Percentiles rank a stretch among this genome's conserved stretches.
These are phyloP conservation scores for Podila horticola DNA, from an alignment of 192 early-diverging fungal genomes.

Conservation along the genomic window DNA sequence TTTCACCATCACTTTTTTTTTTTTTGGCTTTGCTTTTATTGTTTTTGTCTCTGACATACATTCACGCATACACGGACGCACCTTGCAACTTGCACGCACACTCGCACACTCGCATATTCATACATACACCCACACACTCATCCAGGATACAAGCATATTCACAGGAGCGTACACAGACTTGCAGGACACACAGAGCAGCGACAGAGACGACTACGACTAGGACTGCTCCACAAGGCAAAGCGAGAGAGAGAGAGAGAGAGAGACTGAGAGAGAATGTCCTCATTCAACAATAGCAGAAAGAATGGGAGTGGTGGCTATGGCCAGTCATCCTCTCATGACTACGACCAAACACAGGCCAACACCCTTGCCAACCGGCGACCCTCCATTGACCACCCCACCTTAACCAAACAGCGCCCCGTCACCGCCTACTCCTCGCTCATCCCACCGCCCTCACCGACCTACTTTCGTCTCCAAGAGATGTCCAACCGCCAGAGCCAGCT, in stretches of 20 bases:
- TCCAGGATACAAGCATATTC: not conserved
- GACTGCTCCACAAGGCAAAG: not conserved
- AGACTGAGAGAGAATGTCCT: not conserved
- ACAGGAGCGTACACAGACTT: too few relatives aligned
- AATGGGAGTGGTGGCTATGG: constrained; percentile 20
- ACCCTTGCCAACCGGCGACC: constrained; percentile 46
- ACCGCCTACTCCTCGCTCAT: constrained; percentile 38
- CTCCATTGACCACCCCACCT: constrained; percentile 19
- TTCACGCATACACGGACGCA: not conserved
- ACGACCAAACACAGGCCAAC: constrained; percentile 28
- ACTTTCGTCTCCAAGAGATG: constrained; percentile 46
- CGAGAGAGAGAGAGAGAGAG: not conserved
- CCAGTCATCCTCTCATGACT: constrained; percentile 16
- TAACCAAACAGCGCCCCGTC: constrained; percentile 39
- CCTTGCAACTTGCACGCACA: too few relatives aligned
- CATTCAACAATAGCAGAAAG: constrained; percentile 13
- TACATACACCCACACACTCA: too few relatives aligned
- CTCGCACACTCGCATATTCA: too few relatives aligned
- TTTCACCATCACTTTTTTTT: not conserved
- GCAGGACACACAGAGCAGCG: too few relatives aligned
- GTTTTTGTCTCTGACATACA: not conserved
- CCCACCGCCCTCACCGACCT: constrained; percentile 42
- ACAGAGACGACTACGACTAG: not conserved
- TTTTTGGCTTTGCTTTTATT: not conserved
- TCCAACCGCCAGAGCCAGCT: constrained; percentile 4